Conservation (phyloP, 75 land plant genomes). For the Cryptomeria japonica region DNA sequence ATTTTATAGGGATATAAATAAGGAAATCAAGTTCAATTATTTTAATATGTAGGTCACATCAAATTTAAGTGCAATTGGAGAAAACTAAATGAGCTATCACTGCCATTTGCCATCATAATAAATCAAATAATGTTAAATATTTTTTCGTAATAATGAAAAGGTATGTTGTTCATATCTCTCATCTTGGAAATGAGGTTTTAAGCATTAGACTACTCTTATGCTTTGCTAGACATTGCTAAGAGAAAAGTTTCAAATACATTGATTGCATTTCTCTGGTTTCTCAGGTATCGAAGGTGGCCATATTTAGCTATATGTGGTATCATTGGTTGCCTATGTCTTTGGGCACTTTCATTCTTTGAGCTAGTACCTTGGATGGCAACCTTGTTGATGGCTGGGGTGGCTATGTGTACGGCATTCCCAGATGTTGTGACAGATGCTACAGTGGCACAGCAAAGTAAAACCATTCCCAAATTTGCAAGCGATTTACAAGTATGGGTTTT, state of each 20-base stretch:
- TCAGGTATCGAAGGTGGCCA: conserved; percentile 33
- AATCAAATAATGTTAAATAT: not conserved
- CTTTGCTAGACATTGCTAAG: not conserved
- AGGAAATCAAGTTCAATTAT: not conserved
- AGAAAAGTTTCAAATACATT: not conserved
- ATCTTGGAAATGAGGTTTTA: not conserved
- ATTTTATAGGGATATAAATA: not conserved
- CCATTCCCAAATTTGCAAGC: conserved; percentile 27
- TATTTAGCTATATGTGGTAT: conserved; percentile 32
- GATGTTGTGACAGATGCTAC: conserved; percentile 39
- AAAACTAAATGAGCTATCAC: not conserved
- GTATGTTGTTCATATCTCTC: not conserved
- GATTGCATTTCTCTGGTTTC: not conserved
- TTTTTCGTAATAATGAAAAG: not conserved
- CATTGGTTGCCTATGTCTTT: conserved; percentile 21
- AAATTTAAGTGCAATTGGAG: not conserved
- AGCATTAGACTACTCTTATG: not conserved
- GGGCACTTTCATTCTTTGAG: conserved; percentile 19
- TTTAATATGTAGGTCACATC: not conserved
- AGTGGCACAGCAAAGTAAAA: conserved; percentile 33
- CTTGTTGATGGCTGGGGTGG: conserved; percentile 18
- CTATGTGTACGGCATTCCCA: conserved; percentile 32
- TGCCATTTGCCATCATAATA: not conserved
- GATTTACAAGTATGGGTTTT: conserved; percentile 28
- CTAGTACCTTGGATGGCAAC: conserved; percentile 26